Conservation (phyloP, 2,329 filamentous ascomycete genomes). For the Cercospora nicotianae region DNA sequence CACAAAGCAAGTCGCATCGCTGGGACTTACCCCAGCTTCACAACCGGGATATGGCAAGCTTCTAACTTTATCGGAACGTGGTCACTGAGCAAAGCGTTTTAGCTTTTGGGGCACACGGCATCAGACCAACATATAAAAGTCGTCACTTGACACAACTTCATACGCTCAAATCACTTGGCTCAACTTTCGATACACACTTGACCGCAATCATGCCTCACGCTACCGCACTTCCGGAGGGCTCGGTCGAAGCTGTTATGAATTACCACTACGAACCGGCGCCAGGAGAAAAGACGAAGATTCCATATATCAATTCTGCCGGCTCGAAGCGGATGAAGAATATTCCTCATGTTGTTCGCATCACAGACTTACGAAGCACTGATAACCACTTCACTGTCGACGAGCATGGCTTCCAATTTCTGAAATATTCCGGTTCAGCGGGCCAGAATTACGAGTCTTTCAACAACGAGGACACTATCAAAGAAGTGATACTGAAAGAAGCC, state of each 20-base stretch:
- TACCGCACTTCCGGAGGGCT: constrained; percentile 1
- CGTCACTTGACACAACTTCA: background rate
- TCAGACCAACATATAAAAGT: background rate
- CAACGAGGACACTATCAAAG: background rate
- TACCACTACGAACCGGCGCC: constrained; percentile 10
- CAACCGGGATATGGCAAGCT: background rate
- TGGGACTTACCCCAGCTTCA: background rate
- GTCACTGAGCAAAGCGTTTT: background rate
- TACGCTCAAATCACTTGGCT: background rate
- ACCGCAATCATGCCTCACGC: constrained; percentile 9
- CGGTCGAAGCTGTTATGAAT: constrained; percentile 9
- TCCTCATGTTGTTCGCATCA: constrained; percentile 4
- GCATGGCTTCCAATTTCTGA: constrained; percentile 14
- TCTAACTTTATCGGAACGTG: background rate
- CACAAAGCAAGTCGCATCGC: background rate
- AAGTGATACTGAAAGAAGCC: constrained; percentile 4
- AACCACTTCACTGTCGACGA: constrained; percentile 10
- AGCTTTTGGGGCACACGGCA: background rate
- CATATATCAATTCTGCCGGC: constrained; percentile 5
- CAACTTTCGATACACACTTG: background rate
- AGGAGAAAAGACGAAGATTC: background rate
- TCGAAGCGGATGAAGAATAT: constrained; percentile 6
- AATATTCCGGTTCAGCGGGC: constrained; percentile 3
- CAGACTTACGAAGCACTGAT: constrained; percentile 10
- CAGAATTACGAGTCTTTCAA: constrained; percentile 11